Percentiles rank a stretch among this genome's conserved stretches.
Evolutionary conservation across 331 rosid species (phyloP).

Genomic region (Malus hybrid): DNA sequence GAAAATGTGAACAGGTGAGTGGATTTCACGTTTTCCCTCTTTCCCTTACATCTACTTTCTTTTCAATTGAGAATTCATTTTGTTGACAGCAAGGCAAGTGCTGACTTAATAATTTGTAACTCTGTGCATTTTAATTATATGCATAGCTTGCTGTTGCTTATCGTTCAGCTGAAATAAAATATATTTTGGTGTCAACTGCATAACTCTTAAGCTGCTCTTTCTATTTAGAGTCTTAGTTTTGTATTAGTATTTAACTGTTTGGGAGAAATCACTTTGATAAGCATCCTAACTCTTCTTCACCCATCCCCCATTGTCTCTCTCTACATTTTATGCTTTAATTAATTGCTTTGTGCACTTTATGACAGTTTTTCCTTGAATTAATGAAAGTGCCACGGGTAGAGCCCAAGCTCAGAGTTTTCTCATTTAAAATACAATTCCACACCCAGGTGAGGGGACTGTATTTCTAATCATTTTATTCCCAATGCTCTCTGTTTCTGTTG

Average conservation of each 20-base stretch:
- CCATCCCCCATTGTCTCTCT: background rate
- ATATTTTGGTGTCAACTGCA: background rate
- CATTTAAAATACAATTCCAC: slow-evolving; percentile 76
- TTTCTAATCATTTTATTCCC: slow-evolving; percentile 8
- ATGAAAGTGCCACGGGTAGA: slow-evolving; percentile 95
- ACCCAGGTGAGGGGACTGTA: slow-evolving; percentile 56
- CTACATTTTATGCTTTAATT: slow-evolving; percentile 16
- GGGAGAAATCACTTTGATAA: background rate
- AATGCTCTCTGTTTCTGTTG: slow-evolving; percentile 16
- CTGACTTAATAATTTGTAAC: background rate
- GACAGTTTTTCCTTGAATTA: slow-evolving; percentile 73
- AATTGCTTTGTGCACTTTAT: slow-evolving; percentile 14
- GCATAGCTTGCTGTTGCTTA: background rate
- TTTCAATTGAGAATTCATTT: background rate
- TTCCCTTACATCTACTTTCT: background rate
- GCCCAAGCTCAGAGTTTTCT: slow-evolving; percentile 84
- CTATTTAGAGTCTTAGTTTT: background rate
- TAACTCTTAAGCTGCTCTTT: background rate
- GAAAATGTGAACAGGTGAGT: slow-evolving; percentile 86
- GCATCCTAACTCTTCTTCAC: background rate
- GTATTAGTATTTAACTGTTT: background rate
- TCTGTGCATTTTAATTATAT: background rate
- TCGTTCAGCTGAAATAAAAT: background rate
- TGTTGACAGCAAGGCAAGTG: slow-evolving; percentile 2
- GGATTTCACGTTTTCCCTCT: background rate